Evolutionary conservation across 2,329 filamentous ascomycete species (phyloP).

Genomic region (Cordyceps cateniannulata): DNA sequence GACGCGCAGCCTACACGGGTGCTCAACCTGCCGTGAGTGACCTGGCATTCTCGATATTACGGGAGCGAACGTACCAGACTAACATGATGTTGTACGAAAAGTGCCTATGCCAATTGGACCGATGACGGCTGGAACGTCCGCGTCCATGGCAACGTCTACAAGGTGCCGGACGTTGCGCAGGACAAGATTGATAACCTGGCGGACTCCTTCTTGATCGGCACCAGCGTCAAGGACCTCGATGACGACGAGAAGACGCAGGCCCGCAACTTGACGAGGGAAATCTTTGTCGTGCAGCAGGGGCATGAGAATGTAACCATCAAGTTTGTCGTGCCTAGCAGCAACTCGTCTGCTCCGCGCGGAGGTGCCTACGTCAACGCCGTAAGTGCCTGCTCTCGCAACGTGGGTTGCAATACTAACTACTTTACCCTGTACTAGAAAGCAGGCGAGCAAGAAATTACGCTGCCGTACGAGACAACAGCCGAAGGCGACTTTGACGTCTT

Average conservation of each 20-base stretch:
- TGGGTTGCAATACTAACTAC: background rate
- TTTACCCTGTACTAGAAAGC: conserved; percentile 30
- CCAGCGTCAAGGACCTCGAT: conserved; percentile 48
- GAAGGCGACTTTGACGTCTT: conserved; percentile 72
- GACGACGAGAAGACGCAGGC: conserved; percentile 57
- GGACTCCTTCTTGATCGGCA: conserved; percentile 54
- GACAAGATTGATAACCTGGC: conserved; percentile 61
- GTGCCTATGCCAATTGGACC: conserved; percentile 71
- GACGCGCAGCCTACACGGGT: conserved; percentile 61
- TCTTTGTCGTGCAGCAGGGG: conserved; percentile 69
- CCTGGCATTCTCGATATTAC: background rate
- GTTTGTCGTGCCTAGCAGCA: conserved; percentile 33
- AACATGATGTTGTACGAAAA: conserved; percentile 21
- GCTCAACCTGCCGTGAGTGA: conserved; percentile 56
- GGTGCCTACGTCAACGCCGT: conserved; percentile 46
- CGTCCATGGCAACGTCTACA: conserved; percentile 76
- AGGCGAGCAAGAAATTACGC: conserved; percentile 54
- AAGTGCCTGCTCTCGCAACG: conserved; percentile 4
- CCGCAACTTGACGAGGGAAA: conserved; percentile 64
- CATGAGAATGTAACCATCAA: conserved; percentile 54
- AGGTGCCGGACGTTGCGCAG: conserved; percentile 62
- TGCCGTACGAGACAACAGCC: conserved; percentile 59
- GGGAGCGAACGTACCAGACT: background rate
- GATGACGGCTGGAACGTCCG: conserved; percentile 69
- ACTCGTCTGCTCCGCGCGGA: conserved; percentile 26